A percentile compares a stretch with the other conserved stretches of the same genome.
phyloP scores from a whole-genome alignment of 768 basidiomycete genomes.

The Tubosaeta brunneosetosa region DNA sequence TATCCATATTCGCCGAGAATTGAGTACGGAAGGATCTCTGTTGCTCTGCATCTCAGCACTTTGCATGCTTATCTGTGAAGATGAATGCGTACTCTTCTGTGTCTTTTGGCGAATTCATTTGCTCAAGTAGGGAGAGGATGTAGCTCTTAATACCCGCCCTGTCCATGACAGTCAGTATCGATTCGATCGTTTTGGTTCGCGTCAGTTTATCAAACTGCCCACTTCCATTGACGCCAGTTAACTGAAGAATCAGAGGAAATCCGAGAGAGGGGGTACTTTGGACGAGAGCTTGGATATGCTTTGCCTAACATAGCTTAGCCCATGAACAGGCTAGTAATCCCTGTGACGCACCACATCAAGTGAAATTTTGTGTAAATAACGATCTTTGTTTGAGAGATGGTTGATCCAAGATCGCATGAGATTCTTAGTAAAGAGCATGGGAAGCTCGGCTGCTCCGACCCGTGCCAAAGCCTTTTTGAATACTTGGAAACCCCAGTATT shows the following conservation, averaged over 20 bases:
- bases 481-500: slow-evolving; percentile 95
- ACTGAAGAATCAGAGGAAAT: slow-evolving; percentile 77
- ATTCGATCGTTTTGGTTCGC: slow-evolving; percentile 88
- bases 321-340: not conserved
- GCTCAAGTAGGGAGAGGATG: slow-evolving; percentile 62
- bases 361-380: slow-evolving; percentile 87
- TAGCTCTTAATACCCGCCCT: slow-evolving; percentile 71
- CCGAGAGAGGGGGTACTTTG: slow-evolving; percentile 74
- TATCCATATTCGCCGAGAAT: slow-evolving; percentile 71
- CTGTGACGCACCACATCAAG: slow-evolving; percentile 61
- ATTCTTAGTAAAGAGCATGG: slow-evolving; percentile 89
- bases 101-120: slow-evolving; percentile 49
- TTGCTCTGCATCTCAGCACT: slow-evolving; percentile 11
- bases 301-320: slow-evolving; percentile 43
- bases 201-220: slow-evolving; percentile 90
- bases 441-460: slow-evolving; percentile 59
- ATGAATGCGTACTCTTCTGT: slow-evolving; percentile 36
- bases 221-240: slow-evolving; percentile 79
- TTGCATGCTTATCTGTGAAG: slow-evolving; percentile 1
- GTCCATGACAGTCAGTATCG: slow-evolving; percentile 71
- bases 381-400: slow-evolving; percentile 83
- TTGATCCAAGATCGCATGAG: slow-evolving; percentile 98
- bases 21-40: slow-evolving; percentile 45
- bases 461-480: slow-evolving; percentile 76
- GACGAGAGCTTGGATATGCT: slow-evolving; percentile 70